A percentile compares a stretch with the other conserved stretches of the same genome.
These are phyloP conservation scores for Magnolia changhungtana DNA, from an alignment of 164 flowering plant genomes.

Conservation along the genomic window DNA sequence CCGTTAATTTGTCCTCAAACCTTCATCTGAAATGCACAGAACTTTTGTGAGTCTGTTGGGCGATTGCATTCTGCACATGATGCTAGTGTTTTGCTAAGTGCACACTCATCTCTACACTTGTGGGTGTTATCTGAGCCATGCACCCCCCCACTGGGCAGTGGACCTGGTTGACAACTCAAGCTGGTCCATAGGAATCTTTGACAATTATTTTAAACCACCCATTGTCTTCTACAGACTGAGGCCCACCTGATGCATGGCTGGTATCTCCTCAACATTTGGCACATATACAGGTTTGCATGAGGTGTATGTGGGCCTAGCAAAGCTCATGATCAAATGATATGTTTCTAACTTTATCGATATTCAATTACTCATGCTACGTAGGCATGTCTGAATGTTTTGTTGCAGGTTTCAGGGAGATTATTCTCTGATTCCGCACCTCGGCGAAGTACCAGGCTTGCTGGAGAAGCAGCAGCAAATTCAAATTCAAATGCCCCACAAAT, in stretches of 20 bases:
- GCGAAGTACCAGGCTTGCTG: conserved; percentile 84
- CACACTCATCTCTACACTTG: not conserved
- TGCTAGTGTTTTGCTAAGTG: not conserved
- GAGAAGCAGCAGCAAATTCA: conserved; percentile 49
- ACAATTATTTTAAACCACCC: not conserved
- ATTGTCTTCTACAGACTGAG: not conserved
- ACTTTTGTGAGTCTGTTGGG: not conserved
- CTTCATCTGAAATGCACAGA: not conserved
- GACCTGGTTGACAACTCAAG: too few relatives aligned
- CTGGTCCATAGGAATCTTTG: not conserved
- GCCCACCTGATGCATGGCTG: not conserved
- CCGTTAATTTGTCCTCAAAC: not conserved
- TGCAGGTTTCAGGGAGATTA: conserved; percentile 83
- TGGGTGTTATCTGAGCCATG: not conserved
- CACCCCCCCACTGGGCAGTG: too few relatives aligned
- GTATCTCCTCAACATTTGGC: not conserved
- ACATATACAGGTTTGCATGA: not conserved
- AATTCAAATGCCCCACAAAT: conserved; percentile 35
- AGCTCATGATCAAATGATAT: not conserved
- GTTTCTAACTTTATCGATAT: not conserved
- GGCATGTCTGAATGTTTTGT: not conserved
- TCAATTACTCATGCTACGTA: not conserved
- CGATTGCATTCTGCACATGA: not conserved
- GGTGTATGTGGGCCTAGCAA: not conserved
- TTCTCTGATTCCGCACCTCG: conserved; percentile 94